These are phyloP conservation scores for Wickerhamiella spandovensis DNA, from an alignment of 805 yeast genomes.

Conservation along the genomic window DNA sequence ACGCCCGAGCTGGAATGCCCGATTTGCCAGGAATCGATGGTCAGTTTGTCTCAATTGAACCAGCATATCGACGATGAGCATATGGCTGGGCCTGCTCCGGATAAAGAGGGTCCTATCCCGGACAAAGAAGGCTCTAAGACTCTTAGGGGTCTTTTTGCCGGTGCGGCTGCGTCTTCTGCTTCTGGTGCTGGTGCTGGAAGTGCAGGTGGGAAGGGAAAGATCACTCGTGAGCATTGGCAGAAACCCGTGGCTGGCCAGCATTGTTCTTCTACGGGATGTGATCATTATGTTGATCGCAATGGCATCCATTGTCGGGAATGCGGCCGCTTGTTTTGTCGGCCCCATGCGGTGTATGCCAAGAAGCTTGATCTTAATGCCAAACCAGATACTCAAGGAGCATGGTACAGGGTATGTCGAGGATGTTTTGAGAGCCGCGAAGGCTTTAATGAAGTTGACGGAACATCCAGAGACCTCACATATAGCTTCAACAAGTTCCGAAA, in stretches of 20 bases:
- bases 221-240: constrained; percentile 42
- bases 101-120: no score
- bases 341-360: constrained; percentile 44
- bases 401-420: constrained; percentile 54
- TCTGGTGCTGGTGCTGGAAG: not conserved
- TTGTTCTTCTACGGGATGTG: constrained; percentile 26
- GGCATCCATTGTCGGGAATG: constrained; percentile 62
- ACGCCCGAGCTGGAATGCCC: constrained; percentile 37
- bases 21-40: constrained; percentile 50
- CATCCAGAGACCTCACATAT: constrained; percentile 31
- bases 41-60: constrained; percentile 39
- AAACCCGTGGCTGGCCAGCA: constrained; percentile 31
- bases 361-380: constrained; percentile 36
- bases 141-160: no score
- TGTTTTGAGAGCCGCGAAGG: constrained; percentile 51
- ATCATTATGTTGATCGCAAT: constrained; percentile 27
- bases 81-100: constrained; percentile 16
- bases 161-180: no score
- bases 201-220: no score
- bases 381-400: constrained; percentile 38
- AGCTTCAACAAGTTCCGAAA: constrained; percentile 33
- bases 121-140: no score
- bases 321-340: constrained; percentile 55
- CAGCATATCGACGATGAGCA: constrained; percentile 64
- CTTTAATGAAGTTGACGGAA: constrained; percentile 33